Base-by-base conservation (phyloP, 805 yeast genomes). In the Starmerella floricola region DNA sequence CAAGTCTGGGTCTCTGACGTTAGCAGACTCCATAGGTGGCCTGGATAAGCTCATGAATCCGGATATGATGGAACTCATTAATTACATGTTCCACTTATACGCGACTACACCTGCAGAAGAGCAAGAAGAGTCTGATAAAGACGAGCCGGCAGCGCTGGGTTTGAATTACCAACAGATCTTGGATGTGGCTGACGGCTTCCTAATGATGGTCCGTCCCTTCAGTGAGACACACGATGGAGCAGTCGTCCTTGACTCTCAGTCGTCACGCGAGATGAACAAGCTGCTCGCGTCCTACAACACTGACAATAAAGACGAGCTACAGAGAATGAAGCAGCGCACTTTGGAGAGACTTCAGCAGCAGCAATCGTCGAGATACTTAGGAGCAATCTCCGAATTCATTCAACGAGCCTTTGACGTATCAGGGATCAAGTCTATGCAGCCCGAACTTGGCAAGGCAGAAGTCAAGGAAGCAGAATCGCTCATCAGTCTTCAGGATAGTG, bases 331-430 rank as follows among this genome's bases (percentile, higher is more conserved):
- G 3, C 26, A 10, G 17, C 6, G 36, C 6, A 15, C 21, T 6
- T 81, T 81, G 54, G 76, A 74, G 50, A 76, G 73, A 34, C 68
- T 68, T 37, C 46, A 45, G 36, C 62, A 62, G 46, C 60, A 57
- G 46, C 66, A 62, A 42, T 46, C 56, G 2, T 58, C 57, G 3
- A 50, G 95, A 47, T 88, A 86, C 55, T 66, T 91, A 21, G 72
- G 84, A 2, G 88, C 95, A 0, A 91, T 94, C 3, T 80, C 94
- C 47, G 76, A 73, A 16, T 91, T 88, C 53, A 73, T 88, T 34
- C 84, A 83, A 59, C 66, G 94, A 46, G 85, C 94, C 0, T 86
- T 86, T 57, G 94, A 86, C 55, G 54, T 50, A 4, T 44, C 54
- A 6, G 49, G 50, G 6, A 33, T 42, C 24, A 43, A 41, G 32